A percentile compares a stretch with the other conserved stretches of the same genome.
Conservation (phyloP, 345 rosid species). For the Physaria fendleri region DNA sequence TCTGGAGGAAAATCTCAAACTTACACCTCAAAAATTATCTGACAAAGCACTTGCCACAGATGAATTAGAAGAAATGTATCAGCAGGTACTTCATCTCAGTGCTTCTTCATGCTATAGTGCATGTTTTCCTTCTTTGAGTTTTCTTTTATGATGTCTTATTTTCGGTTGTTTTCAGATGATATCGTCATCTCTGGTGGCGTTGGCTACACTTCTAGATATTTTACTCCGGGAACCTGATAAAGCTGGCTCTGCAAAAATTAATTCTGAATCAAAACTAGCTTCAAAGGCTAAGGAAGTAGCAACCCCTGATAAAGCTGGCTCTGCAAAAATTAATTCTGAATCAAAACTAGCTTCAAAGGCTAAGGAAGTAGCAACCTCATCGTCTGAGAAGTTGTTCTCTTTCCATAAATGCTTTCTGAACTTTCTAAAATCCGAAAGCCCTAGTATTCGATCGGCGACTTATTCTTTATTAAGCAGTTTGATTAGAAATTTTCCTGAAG, state of each 20-base stretch:
- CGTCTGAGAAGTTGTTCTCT: constrained; percentile 72
- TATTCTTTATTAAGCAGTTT: constrained; percentile 64
- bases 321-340: constrained; percentile 48
- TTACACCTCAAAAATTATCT: constrained; percentile 63
- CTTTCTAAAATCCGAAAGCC: constrained; percentile 63
- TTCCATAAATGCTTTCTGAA: constrained; percentile 64
- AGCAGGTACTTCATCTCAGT: constrained; percentile 52
- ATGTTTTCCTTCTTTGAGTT: constrained; percentile 13
- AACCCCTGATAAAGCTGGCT: constrained; percentile 53
- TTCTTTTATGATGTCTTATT: constrained; percentile 7
- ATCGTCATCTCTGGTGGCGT: constrained; percentile 74
- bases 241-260: constrained; percentile 50
- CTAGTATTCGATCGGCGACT: constrained; percentile 74
- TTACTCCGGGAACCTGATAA: constrained; percentile 47
- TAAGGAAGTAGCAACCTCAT: constrained; percentile 55
- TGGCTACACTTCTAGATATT: constrained; percentile 84
- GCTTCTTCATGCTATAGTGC: neutral
- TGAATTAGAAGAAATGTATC: constrained; percentile 89
- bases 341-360: constrained; percentile 73
- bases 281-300: constrained; percentile 71
- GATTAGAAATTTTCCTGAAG: constrained; percentile 65
- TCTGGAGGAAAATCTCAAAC: constrained; percentile 92
- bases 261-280: constrained; percentile 56
- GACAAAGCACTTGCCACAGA: constrained; percentile 83
- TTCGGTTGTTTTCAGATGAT: constrained; percentile 54